Evolutionary conservation across 2,329 filamentous ascomycete genomes (phyloP), one percentile per base, ranked within the genome.

Genomic region (Emericellopsis cladophorae): DNA sequence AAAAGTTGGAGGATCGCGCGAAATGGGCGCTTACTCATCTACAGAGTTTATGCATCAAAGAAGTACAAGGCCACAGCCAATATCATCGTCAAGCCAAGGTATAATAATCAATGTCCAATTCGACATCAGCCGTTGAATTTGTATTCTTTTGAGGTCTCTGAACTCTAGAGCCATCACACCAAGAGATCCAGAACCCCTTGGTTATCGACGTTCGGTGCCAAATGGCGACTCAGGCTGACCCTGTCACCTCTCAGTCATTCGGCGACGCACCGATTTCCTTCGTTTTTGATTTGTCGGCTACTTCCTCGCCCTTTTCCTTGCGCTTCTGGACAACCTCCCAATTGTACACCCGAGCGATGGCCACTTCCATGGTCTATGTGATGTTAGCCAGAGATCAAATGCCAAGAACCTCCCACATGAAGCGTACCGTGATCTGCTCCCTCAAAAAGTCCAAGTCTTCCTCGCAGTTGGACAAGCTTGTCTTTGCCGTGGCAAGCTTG

Each of bases 271-370:
- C 56, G 26, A 56, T 54, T 29, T 61, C 63, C 46, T 66, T 64
- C 36, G 54, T 54, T 37, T 61, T 61, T 44, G 61, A 56, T 38
- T 59, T 55, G 35, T 56, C 58, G 44, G 63, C 61, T 40, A 67
- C 78, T 46, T 78, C 74, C 32, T 82, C 79, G 4, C 65, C 70
- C 60, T 88, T 92, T 45, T 95, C 88, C 68, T 95, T 95, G 51
- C 92, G 74, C 64, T 93, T 86, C 68, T 95, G 85, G 35, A 90
- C 86, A 5, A 98, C 88, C 55, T 98, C 92, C 90, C 92, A 96
- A 62, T 98, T 98, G 64, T 98, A 96, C n/a, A 98, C 89, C 48
- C 92, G 75, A 18, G 92, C 92, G 33, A 90, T 88, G 4, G 92
- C 92, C 29, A 98, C 92, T 62, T 98, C 92, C 69, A 98, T 81